phyloP scores from a whole-genome alignment of 352 stramenopile species.

The Paralagenidium karlingii region DNA sequence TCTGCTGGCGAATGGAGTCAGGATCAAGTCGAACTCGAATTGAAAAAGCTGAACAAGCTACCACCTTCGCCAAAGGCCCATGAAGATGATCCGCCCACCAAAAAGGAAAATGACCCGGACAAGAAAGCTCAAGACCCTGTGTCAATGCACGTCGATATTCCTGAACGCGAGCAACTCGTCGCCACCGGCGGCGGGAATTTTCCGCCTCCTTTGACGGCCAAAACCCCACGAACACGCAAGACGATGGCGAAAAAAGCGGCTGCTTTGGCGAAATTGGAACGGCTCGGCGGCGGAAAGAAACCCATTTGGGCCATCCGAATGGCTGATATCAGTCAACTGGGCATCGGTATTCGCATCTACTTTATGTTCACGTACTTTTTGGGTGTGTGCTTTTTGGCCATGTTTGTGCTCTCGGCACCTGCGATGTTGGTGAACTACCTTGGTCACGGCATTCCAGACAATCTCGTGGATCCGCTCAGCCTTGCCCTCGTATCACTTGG shows the following conservation, averaged over 20 bases:
- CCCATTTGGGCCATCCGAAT: slow-evolving; percentile 46
- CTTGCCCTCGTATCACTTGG: slow-evolving; percentile 61
- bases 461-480: slow-evolving; percentile 53
- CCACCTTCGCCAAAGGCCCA: too few species aligned
- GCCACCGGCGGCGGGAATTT: too few species aligned
- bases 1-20: too few species aligned
- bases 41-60: too few species aligned
- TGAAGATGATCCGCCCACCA: too few species aligned
- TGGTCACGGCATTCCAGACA: slow-evolving; percentile 47
- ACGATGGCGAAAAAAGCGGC: slow-evolving; percentile 40
- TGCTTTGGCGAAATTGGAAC: slow-evolving; percentile 25
- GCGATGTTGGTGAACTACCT: slow-evolving; percentile 49
- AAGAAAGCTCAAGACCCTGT: too few species aligned
- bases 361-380: slow-evolving; percentile 79
- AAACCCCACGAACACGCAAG: too few species aligned
- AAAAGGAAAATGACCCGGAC: too few species aligned
- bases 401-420: slow-evolving; percentile 52
- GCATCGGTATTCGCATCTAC: slow-evolving; percentile 76
- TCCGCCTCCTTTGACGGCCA: too few species aligned
- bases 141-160: too few species aligned
- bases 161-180: too few species aligned
- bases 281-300: slow-evolving; percentile 49
- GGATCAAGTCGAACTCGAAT: too few species aligned
- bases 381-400: slow-evolving; percentile 41
- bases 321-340: slow-evolving; percentile 58